These are phyloP conservation scores for Lasiosphaeria miniovina DNA, from an alignment of 495 filamentous ascomycete species.

Conservation along the genomic window DNA sequence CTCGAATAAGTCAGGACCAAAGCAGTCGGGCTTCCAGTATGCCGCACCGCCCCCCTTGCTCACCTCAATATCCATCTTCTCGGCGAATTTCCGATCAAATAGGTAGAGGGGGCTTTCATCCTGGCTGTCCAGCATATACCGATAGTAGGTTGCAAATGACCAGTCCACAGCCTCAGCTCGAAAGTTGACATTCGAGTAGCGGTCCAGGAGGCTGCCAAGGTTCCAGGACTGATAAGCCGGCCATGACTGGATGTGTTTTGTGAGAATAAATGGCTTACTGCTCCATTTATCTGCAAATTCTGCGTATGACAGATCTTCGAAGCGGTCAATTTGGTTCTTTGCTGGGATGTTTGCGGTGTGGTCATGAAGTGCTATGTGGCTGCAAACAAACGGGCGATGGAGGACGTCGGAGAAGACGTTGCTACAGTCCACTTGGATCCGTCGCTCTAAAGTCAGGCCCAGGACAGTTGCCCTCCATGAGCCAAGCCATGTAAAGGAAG, in stretches of 20 bases:
- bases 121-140: constrained; percentile 77
- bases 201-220: constrained; percentile 56
- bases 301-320: constrained; percentile 63
- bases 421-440: constrained; percentile 60
- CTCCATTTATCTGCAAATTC: constrained; percentile 78
- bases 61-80: constrained; percentile 75
- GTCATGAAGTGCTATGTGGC: constrained; percentile 63
- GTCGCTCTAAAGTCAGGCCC: constrained; percentile 49
- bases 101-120: constrained; percentile 94
- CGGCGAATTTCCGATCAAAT: constrained; percentile 82
- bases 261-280: constrained; percentile 83
- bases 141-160: constrained; percentile 72
- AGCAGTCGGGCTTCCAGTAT: constrained; percentile 85
- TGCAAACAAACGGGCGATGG: constrained; percentile 88
- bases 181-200: constrained; percentile 67
- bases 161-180: constrained; percentile 94
- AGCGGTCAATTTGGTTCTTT: constrained; percentile 67
- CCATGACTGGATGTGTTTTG: constrained; percentile 79
- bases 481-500: constrained; percentile 68
- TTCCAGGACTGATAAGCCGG: constrained; percentile 75
- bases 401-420: constrained; percentile 88
- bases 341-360: constrained; percentile 69
- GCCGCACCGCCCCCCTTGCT: constrained; percentile 53
- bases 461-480: constrained; percentile 85
- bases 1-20: constrained; percentile 84